Evolutionary conservation across 108 stramenopile genomes (phyloP).

Genomic region (Pseudonitzschia pungens): DNA sequence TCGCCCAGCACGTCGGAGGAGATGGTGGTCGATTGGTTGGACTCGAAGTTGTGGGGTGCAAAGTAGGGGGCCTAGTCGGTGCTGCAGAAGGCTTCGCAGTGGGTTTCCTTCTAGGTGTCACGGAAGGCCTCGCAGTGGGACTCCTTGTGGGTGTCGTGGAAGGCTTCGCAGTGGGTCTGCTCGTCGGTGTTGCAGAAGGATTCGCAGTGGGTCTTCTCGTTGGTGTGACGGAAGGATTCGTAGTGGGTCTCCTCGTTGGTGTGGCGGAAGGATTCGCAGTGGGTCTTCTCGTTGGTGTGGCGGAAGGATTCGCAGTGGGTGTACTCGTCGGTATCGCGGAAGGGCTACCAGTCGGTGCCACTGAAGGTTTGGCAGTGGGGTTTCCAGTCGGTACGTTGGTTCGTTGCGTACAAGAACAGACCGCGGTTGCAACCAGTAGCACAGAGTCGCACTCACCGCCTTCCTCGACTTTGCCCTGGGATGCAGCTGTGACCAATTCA

Average conservation of each 20-base stretch:
- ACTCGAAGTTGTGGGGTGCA: background rate
- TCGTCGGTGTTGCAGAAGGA: background rate
- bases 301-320: background rate
- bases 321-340: background rate
- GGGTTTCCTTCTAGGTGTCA: background rate
- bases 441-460: slow-evolving; percentile 4
- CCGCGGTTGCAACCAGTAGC: background rate
- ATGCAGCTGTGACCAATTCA: background rate
- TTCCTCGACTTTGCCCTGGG: background rate
- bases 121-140: background rate
- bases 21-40: background rate
- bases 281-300: background rate
- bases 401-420: slow-evolving; percentile 1
- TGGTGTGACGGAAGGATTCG: background rate
- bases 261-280: background rate
- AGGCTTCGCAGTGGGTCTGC: background rate
- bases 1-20: background rate
- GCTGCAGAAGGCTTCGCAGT: background rate
- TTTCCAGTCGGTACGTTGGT: background rate
- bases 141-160: background rate
- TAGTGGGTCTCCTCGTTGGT: background rate
- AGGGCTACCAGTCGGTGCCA: background rate
- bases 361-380: background rate
- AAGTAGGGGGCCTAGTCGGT: background rate
- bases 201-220: background rate